Base-by-base conservation (phyloP, 169 alveolate species). In the Theileria orientalis region DNA sequence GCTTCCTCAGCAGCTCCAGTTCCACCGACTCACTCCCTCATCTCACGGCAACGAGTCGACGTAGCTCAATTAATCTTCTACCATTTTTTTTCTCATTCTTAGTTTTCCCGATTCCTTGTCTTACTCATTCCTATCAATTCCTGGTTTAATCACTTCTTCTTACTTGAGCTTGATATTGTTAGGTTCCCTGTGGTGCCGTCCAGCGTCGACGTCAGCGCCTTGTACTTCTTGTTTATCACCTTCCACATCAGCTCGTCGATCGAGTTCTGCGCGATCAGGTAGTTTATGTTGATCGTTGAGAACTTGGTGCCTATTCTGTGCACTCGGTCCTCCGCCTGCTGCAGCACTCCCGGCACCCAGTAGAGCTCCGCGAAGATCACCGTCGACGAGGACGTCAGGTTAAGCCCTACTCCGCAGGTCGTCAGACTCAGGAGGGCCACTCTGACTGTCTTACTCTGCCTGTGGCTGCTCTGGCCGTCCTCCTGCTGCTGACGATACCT, bases 241-340 rank as follows among this genome's bases (percentile, higher is more conserved):
- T 56, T 85, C 95, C 95, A 92, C 69, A 92, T 84, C 33, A 78
- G 57, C 68, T 92, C 95, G 44, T 92, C 95, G 37, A 90, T 68
- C 21, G 95, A 83, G 60, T 84, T 78, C 66, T 89, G 91, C 16
- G 97, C 97, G 52, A 94, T 91, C 40, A 93, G 75, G 67, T 94
- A 94, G 84, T 94, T 94, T 23, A 94, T 74, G 62, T 94, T 79
- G 54, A 93, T 86, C 23, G 71, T 63, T 19, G 90, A 69, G 80
- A 89, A 90, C 62, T 86, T 77, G 14, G 94, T 86, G 11, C 99
- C 99, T 25, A 98, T 96, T 49, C 99, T 90, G 85, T 98, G 99
- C 30, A 96, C 98, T 29, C 99, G 84, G 86, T 96, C 99, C 86
- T 98, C 99, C 11, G 99, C 99, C 90, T 98, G 97, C 19, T 92